Conservation (phyloP, 495 filamentous ascomycete species). For the Trypethelium eluteriae region DNA sequence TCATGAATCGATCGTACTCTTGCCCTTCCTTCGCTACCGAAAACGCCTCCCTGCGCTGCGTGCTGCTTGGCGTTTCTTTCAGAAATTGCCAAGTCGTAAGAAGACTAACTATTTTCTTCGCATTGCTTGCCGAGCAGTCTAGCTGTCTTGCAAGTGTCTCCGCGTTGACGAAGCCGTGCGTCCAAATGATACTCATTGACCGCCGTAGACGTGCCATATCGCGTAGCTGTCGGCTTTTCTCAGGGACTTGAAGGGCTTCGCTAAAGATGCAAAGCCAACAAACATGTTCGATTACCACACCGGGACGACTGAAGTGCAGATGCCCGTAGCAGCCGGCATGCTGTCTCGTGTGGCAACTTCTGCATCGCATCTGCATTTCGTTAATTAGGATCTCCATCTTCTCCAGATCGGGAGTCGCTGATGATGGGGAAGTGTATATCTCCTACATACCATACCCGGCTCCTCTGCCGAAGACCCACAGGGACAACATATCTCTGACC, state of each 20-base stretch:
- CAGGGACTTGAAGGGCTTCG: neutral
- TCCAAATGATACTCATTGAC: slow-evolving; percentile 2
- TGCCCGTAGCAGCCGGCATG: slow-evolving; percentile 7
- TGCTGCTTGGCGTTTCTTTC: neutral
- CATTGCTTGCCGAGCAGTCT: neutral
- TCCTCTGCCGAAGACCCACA: neutral
- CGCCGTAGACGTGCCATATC: slow-evolving; percentile 6
- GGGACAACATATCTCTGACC: neutral
- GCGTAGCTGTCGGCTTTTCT: neutral
- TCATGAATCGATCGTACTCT: neutral
- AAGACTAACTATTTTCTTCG: neutral
- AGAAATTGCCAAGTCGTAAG: slow-evolving; percentile 2
- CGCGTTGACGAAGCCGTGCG: slow-evolving; percentile 1
- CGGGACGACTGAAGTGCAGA: neutral
- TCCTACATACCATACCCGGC: slow-evolving; percentile 6
- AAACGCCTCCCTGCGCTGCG: neutral
- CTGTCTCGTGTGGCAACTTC: neutral
- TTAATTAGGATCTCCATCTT: neutral
- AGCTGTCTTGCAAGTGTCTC: neutral
- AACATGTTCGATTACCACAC: neutral
- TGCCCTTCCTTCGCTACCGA: neutral
- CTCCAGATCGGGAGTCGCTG: neutral
- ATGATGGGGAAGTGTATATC: neutral
- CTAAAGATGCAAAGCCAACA: slow-evolving; percentile 1
- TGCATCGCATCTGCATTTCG: slow-evolving; percentile 7